Percentiles rank a stretch among this genome's conserved stretches.
Conservation (phyloP, 139 green algal genomes). For the Chlorella sp. region DNA sequence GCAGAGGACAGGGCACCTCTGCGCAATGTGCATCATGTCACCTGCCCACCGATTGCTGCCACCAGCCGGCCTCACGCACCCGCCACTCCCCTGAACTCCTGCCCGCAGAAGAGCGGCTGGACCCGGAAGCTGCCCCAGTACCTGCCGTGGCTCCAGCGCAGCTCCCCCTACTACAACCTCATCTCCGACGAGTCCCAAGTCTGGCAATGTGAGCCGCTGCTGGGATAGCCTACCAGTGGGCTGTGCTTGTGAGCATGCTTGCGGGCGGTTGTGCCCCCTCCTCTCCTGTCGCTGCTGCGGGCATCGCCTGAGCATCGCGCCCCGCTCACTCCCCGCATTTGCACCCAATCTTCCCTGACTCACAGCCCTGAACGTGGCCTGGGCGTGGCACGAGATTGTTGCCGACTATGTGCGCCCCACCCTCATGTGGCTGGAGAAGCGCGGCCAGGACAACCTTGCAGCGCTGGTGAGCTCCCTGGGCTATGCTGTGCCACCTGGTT, state of each 20-base stretch:
- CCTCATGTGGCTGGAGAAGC: conserved; percentile 12
- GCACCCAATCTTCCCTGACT: not conserved
- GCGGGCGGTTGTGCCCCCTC: not conserved
- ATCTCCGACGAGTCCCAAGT: conserved; percentile 29
- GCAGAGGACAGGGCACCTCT: not conserved
- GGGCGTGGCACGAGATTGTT: conserved; percentile 25
- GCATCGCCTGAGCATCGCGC: not conserved
- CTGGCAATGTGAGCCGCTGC: conserved; percentile 23
- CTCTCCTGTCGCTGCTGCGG: not conserved
- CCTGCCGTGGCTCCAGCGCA: conserved; percentile 22
- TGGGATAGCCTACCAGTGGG: not conserved
- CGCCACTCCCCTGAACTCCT: not conserved
- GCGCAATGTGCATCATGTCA: not conserved
- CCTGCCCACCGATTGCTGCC: not conserved
- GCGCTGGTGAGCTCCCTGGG: not conserved
- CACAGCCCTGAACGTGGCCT: conserved; percentile 27
- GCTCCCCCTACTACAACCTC: conserved; percentile 7
- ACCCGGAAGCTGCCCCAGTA: not conserved
- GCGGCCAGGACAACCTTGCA: not conserved
- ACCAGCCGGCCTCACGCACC: not conserved
- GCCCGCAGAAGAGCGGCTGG: conserved; percentile 2
- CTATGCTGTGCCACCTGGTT: no score
- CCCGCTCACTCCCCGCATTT: not conserved
- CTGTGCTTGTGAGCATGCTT: no score
- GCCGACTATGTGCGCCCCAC: conserved; percentile 14